A percentile compares a stretch with the other conserved stretches of the same genome.
Evolutionary conservation across 257 asterid species (phyloP).

Genomic region (Scutellaria barbata): DNA sequence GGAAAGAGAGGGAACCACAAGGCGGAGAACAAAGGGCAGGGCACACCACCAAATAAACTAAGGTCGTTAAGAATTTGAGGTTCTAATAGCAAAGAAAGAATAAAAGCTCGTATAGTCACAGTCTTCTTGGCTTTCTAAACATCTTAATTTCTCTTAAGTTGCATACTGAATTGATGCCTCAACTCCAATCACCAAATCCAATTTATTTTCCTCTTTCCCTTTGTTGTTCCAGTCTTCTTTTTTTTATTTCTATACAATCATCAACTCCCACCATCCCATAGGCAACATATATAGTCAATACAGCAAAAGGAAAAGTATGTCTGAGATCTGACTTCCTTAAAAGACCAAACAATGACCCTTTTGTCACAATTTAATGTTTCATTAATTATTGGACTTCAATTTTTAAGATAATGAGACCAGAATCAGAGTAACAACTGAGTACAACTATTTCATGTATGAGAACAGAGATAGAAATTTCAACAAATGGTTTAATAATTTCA

Average conservation of each 20-base stretch:
- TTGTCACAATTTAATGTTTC: not conserved
- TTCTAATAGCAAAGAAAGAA: not conserved
- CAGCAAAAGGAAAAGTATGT: too few species aligned
- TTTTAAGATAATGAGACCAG: not conserved
- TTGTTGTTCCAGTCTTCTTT: not conserved
- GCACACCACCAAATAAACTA: not conserved
- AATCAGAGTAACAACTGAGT: conserved; percentile 6
- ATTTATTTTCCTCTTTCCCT: not conserved
- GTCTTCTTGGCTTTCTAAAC: not conserved
- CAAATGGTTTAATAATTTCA: conserved; percentile 15
- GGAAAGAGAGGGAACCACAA: not conserved
- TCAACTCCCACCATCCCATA: not conserved
- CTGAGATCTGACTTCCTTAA: not conserved
- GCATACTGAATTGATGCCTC: not conserved
- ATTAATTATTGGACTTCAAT: not conserved
- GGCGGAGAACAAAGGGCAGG: not conserved
- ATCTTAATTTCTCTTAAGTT: not conserved
- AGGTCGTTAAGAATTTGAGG: not conserved
- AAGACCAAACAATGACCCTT: not conserved
- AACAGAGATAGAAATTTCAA: conserved; percentile 14
- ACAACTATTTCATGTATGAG: conserved; percentile 8
- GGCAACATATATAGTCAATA: not conserved
- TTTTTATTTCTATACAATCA: not conserved
- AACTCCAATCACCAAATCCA: not conserved
- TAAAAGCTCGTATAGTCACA: not conserved